These are phyloP conservation scores for Psilocybe subaeruginosa DNA, from an alignment of 768 basidiomycete species.

Conservation along the genomic window DNA sequence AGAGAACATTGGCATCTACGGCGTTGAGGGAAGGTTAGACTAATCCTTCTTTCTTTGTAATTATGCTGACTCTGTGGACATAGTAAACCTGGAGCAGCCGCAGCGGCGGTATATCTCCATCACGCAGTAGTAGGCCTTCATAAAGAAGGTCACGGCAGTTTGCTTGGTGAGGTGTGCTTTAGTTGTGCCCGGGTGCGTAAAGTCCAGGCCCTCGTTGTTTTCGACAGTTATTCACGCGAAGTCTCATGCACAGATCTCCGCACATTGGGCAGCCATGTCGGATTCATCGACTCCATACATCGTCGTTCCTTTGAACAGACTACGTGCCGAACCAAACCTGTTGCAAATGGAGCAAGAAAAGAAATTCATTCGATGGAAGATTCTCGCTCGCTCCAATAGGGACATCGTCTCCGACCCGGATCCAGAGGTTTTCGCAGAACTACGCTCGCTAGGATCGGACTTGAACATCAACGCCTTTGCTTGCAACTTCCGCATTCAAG, in stretches of 20 bases:
- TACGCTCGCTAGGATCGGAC: slow-evolving; percentile 35
- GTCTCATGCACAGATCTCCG: slow-evolving; percentile 31
- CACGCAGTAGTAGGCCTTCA: slow-evolving; percentile 45
- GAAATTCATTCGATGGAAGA: slow-evolving; percentile 32
- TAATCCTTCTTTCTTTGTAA: not conserved
- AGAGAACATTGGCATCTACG: slow-evolving; percentile 45
- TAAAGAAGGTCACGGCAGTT: slow-evolving; percentile 36
- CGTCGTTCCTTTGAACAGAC: slow-evolving; percentile 43
- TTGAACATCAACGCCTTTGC: slow-evolving; percentile 48
- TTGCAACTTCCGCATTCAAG: slow-evolving; percentile 40
- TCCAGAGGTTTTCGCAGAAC: slow-evolving; percentile 11
- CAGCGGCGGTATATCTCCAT: slow-evolving; percentile 37
- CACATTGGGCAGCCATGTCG: slow-evolving; percentile 45
- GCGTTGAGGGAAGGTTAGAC: slow-evolving; percentile 49
- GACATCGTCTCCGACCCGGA: slow-evolving; percentile 22
- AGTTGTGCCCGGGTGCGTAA: slow-evolving; percentile 33
- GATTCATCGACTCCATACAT: slow-evolving; percentile 30
- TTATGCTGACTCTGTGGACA: not conserved
- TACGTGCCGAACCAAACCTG: slow-evolving; percentile 33
- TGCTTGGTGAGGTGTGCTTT: slow-evolving; percentile 42
- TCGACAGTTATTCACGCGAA: not conserved
- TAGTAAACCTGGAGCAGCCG: slow-evolving; percentile 51
- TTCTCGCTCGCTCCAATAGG: slow-evolving; percentile 27
- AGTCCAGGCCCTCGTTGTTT: not conserved
- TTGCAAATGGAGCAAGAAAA: slow-evolving; percentile 29